These are phyloP conservation scores for Garcileccinum viscosum DNA, from an alignment of 1,284 basidiomycete genomes.

Conservation along the genomic window DNA sequence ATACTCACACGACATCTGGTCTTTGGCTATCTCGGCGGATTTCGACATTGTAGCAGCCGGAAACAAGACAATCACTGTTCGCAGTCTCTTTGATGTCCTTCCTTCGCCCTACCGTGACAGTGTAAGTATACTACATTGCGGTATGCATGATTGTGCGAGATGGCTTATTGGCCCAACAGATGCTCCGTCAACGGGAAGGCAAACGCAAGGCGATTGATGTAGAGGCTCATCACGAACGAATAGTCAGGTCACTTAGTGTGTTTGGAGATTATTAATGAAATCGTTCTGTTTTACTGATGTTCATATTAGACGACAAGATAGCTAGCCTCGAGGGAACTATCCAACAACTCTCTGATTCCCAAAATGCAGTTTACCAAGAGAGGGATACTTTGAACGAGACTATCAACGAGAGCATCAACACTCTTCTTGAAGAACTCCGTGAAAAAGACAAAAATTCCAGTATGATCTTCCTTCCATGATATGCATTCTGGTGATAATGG, in stretches of 20 bases:
- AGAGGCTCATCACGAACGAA: neutral
- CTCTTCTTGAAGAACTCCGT: neutral
- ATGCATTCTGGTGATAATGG: neutral
- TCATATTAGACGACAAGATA: neutral
- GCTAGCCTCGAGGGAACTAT: neutral
- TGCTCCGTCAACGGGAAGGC: neutral
- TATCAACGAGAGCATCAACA: neutral
- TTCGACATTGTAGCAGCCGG: neutral
- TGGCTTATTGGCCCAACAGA: neutral
- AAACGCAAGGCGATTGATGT: neutral
- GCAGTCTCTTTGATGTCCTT: neutral
- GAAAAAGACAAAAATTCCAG: neutral
- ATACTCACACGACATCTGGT: neutral
- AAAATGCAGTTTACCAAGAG: neutral
- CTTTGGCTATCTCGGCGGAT: neutral
- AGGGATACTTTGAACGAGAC: neutral
- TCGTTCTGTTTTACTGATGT: neutral
- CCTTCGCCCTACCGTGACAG: neutral
- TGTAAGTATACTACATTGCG: neutral
- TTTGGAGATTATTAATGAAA: neutral
- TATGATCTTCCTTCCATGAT: neutral
- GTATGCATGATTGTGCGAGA: neutral
- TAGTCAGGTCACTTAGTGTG: neutral
- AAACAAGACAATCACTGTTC: neutral
- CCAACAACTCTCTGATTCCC: slow-evolving; percentile 2